phyloP scores from a whole-genome alignment of 176 grass and related monocot species.

The Oryza punctata region DNA sequence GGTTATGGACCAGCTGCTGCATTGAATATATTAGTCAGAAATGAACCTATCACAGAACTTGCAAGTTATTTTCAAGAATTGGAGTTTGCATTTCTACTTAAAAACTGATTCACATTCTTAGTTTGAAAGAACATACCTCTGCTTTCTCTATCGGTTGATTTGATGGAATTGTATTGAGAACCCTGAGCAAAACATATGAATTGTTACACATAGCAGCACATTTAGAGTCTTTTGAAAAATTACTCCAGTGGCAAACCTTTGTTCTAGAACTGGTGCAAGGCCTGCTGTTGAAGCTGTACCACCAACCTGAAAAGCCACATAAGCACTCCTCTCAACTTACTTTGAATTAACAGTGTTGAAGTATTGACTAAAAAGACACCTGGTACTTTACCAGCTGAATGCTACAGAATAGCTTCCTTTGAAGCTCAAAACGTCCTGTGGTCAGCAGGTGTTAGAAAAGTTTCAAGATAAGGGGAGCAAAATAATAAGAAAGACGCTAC shows the following conservation, averaged over 20 bases:
- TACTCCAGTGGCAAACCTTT: conserved; percentile 58
- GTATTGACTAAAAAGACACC: conserved; percentile 25
- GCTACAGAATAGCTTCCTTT: conserved; percentile 96
- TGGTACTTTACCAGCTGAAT: conserved; percentile 82
- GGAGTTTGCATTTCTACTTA: neutral
- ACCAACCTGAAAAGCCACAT: conserved; percentile 68
- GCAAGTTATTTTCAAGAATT: neutral
- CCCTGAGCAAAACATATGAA: conserved; percentile 51
- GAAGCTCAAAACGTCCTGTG: conserved; percentile 83
- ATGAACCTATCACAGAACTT: conserved; percentile 14
- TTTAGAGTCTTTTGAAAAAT: neutral
- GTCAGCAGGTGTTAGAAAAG: conserved; percentile 36
- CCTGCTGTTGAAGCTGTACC: conserved; percentile 74
- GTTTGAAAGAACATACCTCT: conserved; percentile 64
- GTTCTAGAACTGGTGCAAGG: conserved; percentile 81
- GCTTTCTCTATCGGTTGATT: conserved; percentile 85
- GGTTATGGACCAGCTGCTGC: neutral
- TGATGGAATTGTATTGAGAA: conserved; percentile 81
- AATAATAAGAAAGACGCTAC: conserved; percentile 49
- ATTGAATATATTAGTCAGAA: neutral
- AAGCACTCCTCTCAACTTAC: neutral
- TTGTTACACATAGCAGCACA: neutral
- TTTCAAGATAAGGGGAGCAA: neutral
- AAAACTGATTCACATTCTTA: neutral
- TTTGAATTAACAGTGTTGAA: neutral